Evolutionary conservation across 257 asterid species (phyloP).

Genomic region (Paraleonurus japonicus): DNA sequence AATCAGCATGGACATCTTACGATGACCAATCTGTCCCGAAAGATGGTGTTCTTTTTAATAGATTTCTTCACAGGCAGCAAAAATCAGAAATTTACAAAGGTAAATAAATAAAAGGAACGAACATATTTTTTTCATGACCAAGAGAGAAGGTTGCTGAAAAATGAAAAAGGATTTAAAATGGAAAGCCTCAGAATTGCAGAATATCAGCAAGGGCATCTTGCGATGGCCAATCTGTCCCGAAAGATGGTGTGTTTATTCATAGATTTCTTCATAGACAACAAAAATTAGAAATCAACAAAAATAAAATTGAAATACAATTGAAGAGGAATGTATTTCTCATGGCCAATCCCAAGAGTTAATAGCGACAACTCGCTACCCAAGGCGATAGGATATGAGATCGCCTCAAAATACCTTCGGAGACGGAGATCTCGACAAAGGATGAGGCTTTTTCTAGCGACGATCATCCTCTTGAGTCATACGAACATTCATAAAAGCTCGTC

Average conservation of each 20-base stretch:
- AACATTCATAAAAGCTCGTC: constrained; percentile 31
- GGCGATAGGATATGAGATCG: constrained; percentile 75
- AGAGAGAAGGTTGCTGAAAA: no score
- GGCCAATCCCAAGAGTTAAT: constrained; percentile 68
- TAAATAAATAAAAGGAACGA: no score
- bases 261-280: constrained; percentile 54
- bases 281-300: no score
- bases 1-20: constrained; percentile 37
- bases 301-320: background rate
- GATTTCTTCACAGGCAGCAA: constrained; percentile 57
- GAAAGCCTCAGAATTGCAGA: constrained; percentile 88
- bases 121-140: no score
- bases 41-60: constrained; percentile 48
- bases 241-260: constrained; percentile 52
- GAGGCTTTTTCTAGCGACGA: constrained; percentile 39
- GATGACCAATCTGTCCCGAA: constrained; percentile 75
- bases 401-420: constrained; percentile 28
- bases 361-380: constrained; percentile 60
- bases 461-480: constrained; percentile 26
- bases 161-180: background rate
- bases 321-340: constrained; percentile 47
- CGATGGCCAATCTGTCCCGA: constrained; percentile 70
- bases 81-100: no score
- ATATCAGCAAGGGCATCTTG: constrained; percentile 38
- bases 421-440: constrained; percentile 36